Evolutionary conservation across 169 alveolate genomes (phyloP).

Genomic region (Babesia microti): DNA sequence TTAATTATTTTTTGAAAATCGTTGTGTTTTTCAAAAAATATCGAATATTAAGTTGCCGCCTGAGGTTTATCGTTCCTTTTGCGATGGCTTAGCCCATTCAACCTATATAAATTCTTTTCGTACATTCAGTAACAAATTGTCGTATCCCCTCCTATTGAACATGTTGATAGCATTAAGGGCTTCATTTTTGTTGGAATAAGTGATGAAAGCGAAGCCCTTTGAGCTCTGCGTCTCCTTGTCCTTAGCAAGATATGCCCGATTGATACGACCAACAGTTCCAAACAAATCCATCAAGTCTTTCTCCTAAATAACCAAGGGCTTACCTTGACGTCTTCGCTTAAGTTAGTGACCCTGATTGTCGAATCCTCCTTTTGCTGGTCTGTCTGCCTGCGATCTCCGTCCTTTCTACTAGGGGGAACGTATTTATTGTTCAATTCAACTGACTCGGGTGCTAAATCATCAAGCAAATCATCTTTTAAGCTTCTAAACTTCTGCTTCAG

Average conservation of each 20-base stretch:
- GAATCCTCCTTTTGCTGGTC: conserved; percentile 63
- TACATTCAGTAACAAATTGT: conserved; percentile 71
- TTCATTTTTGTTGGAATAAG: conserved; percentile 71
- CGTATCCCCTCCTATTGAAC: conserved; percentile 77
- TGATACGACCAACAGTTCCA: conserved; percentile 71
- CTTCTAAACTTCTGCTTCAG: conserved; percentile 56
- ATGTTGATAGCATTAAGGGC: conserved; percentile 74
- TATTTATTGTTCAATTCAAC: conserved; percentile 5
- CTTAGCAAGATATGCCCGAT: conserved; percentile 73
- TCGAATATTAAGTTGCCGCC: background rate
- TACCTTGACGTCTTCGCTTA: conserved; percentile 69
- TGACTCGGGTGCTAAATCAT: background rate
- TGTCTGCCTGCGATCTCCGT: conserved; percentile 34
- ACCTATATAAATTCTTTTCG: conserved; percentile 44
- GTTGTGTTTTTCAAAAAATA: too few relatives aligned
- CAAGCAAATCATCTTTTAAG: conserved; percentile 42
- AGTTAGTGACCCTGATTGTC: conserved; percentile 77
- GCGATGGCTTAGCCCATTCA: conserved; percentile 73
- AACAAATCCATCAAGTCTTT: conserved; percentile 71
- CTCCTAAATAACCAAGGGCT: conserved; percentile 33
- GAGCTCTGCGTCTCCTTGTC: conserved; percentile 75
- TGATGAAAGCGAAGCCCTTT: conserved; percentile 80
- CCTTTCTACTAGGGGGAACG: conserved; percentile 38
- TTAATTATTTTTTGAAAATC: background rate
- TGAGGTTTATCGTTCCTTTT: conserved; percentile 37